Conservation (phyloP, 371 early-diverging fungal genomes). For the Umbelopsis sp. region DNA sequence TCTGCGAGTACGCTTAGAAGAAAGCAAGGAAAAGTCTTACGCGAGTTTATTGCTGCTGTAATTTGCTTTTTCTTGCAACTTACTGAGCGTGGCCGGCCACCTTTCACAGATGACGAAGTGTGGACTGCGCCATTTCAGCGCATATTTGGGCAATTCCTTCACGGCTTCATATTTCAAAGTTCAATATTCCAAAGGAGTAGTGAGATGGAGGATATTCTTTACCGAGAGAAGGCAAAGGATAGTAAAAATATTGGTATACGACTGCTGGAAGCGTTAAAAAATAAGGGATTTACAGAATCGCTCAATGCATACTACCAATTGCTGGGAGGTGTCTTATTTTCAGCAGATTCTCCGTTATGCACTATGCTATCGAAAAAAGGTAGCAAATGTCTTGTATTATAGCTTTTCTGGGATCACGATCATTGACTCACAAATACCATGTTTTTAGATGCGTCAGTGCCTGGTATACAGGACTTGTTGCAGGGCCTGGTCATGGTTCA, state of each 20-base stretch:
- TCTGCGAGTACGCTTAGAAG: background rate
- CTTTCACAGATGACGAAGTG: background rate
- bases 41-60: background rate
- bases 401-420: too few species aligned
- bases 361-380: background rate
- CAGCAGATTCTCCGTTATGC: background rate
- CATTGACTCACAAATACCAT: background rate
- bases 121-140: background rate
- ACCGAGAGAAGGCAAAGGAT: background rate
- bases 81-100: background rate
- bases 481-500: background rate
- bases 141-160: background rate
- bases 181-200: background rate
- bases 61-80: background rate
- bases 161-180: background rate
- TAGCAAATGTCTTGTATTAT: background rate
- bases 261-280: background rate
- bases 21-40: background rate
- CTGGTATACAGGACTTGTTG: slow-evolving; percentile 1
- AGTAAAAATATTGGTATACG: background rate
- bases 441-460: background rate
- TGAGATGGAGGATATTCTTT: background rate
- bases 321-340: background rate
- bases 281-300: background rate
- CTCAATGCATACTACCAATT: background rate